Conservation (phyloP, 805 yeast genomes). For the Saccharomycopsis synnaedendra region DNA sequence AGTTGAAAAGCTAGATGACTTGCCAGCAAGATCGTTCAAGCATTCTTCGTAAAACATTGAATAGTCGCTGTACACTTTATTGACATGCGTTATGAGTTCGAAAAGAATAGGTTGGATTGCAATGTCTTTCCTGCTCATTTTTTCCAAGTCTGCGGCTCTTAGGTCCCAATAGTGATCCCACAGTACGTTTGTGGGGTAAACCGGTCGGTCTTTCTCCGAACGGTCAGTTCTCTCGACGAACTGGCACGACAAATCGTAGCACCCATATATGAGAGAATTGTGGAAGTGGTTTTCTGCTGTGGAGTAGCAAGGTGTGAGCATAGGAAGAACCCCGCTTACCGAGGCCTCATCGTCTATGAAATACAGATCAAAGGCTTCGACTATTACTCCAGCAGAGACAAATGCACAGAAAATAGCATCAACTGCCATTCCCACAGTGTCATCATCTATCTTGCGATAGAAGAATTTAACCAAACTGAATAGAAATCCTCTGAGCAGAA, state of each 20-base stretch:
- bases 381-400: background rate
- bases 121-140: background rate
- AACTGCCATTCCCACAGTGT: background rate
- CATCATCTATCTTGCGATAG: background rate
- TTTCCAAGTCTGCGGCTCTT: background rate
- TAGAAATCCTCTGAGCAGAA: background rate
- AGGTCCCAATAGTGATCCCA: constrained; percentile 5
- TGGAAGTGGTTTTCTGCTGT: constrained; percentile 2
- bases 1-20: background rate
- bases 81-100: background rate
- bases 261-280: background rate
- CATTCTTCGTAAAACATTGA: background rate
- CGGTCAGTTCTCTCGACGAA: background rate
- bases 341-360: constrained; percentile 4
- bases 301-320: constrained; percentile 4
- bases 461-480: background rate
- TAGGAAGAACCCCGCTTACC: constrained; percentile 4
- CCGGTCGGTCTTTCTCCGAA: background rate
- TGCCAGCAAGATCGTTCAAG: background rate
- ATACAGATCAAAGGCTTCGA: constrained; percentile 1
- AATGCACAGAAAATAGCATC: background rate
- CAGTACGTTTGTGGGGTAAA: background rate
- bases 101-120: background rate
- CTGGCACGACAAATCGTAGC: background rate
- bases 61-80: background rate